Conservation (phyloP, 306 rosid species). For the Pyrus bretschneideri region DNA sequence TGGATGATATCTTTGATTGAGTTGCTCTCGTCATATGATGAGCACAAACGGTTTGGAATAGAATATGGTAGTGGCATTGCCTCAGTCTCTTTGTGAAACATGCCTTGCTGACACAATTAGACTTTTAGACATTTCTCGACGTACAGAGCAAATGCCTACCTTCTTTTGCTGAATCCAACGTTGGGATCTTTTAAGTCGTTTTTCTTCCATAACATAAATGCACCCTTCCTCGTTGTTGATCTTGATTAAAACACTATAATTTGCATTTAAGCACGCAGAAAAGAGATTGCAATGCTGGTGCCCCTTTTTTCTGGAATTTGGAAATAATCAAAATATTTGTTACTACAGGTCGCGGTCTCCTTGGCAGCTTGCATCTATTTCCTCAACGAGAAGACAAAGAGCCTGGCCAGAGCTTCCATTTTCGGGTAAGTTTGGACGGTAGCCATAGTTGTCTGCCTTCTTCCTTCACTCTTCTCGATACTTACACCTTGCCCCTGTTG, state of each 20-base stretch:
- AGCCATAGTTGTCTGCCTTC: not conserved
- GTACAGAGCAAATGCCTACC: not conserved
- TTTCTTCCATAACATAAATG: not conserved
- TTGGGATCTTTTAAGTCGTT: not conserved
- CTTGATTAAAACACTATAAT: not conserved
- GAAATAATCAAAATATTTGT: not conserved
- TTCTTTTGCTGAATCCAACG: not conserved
- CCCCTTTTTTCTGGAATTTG: not conserved
- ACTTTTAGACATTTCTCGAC: not conserved
- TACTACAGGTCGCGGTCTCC: conserved; percentile 80
- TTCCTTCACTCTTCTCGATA: not conserved
- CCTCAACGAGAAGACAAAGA: conserved; percentile 90
- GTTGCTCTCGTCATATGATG: not conserved
- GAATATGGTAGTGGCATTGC: not conserved
- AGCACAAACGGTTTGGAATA: not conserved
- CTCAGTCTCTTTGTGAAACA: not conserved
- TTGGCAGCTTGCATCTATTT: conserved; percentile 95
- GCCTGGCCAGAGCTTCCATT: conserved; percentile 70
- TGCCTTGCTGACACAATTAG: not conserved
- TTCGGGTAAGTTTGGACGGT: conserved; percentile 53
- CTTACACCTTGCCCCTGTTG: conserved; percentile 6
- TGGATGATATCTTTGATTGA: not conserved
- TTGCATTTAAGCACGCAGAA: not conserved
- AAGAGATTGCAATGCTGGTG: not conserved
- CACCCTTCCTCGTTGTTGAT: not conserved